Evolutionary conservation across 257 asterid genomes (phyloP), one percentile per base, ranked within the genome.

Genomic region (Lithospermum erythrorhizon): DNA sequence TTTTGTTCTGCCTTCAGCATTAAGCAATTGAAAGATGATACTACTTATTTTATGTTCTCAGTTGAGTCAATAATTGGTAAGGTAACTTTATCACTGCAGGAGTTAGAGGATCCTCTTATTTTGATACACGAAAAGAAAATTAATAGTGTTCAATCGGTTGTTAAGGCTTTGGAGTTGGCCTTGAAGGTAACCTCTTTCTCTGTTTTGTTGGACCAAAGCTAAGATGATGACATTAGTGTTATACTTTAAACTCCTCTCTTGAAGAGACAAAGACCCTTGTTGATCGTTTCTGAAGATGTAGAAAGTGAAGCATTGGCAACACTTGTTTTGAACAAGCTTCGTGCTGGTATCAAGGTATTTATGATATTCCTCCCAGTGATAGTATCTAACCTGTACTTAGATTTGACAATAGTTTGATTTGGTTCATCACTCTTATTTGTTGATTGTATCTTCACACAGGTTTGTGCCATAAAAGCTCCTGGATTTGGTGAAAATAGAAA

Each of bases 231-330:
- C 49, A 11, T 5, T 41, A 41, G 49, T 3, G 1, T 41, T 41
- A 41, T 41, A 41, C 49, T 41, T 11, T 13, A 41, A 41, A 41
- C 37, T 6, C 23, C 24, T 11, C 55, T 18, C 61, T 17, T 69
- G 20, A 72, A 93, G 98, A 86, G 77, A 62, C 97, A 89, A 78
- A 84, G 85, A 47, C 89, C 96, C 1, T 89, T 93, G 57, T 65
- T 93, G 19, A 93, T 89, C 58, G 87, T 93, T 49, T 71, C 97
- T 15, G 98, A 93, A 75, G 95, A 93, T 73, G 89, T 93, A 58
- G 98, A 93, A 55, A 89, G 95, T 65, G 98, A 93, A 21, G 98
- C 95, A 20, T 95, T 93, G 55, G 97, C 97, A 32, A 89, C 96
- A 64, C 90, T 93, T 64, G 79, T 89, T 70, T 84, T 93, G n/a